These are phyloP conservation scores for Solanum hybrid DNA, from an alignment of 305 asterid genomes.

Conservation along the genomic window DNA sequence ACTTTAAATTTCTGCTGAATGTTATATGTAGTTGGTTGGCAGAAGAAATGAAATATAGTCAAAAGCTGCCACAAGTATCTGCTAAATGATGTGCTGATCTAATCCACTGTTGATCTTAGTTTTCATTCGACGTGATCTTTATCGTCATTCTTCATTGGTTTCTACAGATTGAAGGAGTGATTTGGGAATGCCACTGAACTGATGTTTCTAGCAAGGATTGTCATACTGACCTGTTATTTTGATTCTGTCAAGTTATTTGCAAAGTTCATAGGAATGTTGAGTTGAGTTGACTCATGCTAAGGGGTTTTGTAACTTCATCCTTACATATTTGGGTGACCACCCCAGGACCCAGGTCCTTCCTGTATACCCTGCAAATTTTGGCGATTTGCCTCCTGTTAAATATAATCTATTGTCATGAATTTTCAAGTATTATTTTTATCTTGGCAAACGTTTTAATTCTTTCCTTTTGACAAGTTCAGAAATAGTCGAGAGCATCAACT, in stretches of 20 bases:
- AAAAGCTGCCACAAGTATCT: neutral
- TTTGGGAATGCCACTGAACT: neutral
- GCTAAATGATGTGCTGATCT: neutral
- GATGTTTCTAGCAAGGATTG: neutral
- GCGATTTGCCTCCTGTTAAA: neutral
- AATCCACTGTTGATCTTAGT: neutral
- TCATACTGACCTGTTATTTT: neutral
- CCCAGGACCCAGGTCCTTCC: neutral
- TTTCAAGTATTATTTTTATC: neutral
- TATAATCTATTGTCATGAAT: neutral
- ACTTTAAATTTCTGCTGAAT: neutral
- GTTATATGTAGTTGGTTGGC: neutral
- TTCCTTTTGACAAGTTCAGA: neutral
- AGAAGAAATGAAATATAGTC: neutral
- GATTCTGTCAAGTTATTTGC: neutral
- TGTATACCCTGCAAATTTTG: neutral
- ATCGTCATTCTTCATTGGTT: neutral
- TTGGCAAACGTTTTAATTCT: neutral
- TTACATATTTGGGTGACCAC: neutral
- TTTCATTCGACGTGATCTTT: neutral
- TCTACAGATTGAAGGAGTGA: conserved; percentile 1
- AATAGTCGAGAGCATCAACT: neutral
- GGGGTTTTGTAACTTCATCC: neutral
- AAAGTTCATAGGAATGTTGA: neutral
- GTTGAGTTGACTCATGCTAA: neutral